Base-by-base conservation (phyloP, 257 asterid species). In the Nicotiana undulata region DNA sequence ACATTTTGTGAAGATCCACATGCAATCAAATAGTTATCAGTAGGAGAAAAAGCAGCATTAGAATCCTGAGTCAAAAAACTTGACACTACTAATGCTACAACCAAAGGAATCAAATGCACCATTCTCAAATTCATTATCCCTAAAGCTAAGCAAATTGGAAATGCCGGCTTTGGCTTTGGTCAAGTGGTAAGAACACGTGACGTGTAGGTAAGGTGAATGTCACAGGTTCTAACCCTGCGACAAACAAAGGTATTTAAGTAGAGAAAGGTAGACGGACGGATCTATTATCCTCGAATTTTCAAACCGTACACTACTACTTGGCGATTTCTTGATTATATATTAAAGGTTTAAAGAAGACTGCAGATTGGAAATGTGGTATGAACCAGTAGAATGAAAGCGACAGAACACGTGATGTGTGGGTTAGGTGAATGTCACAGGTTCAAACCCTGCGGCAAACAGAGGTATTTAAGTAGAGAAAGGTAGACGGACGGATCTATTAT, bases 1-100 rank as follows among this genome's bases (percentile, higher is more conserved):
- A 86, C 85, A 81, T 79, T 86, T 81, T 81, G 81, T 31, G 89
- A 81, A 76, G 91, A 88, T 86, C 91, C 91, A 79, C 91, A 88
- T 26, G 83, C 85, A 76, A 88, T 44, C 26, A 88, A 82, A 72
- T 84, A 86, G 31, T 79, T 78, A 81, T 86, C 91, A 63, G 56
- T 66, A n/a, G 91, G 91, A 78, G 76, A 22, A 51, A 86, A 88
- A 11, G 83, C 70, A 63, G 87, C 90, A 79, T 58, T 60, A 46
- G 66, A 84, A 9, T 79, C 81, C 53, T n/a, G 67, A 56, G 79
- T 46, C 83, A 75, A 32, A 18, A 78, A 66, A 22, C 55, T 81
- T 32, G 80, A 60, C 13, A 86, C 51, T 77, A 83, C 82, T 49
- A 81, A 66, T 26, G 59, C 58, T 63, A 80, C 79, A 56, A 85